Percentiles rank a stretch among this genome's conserved stretches.
Evolutionary conservation across 2,329 filamentous ascomycete species (phyloP).

Genomic region (Trichoderma koningii): DNA sequence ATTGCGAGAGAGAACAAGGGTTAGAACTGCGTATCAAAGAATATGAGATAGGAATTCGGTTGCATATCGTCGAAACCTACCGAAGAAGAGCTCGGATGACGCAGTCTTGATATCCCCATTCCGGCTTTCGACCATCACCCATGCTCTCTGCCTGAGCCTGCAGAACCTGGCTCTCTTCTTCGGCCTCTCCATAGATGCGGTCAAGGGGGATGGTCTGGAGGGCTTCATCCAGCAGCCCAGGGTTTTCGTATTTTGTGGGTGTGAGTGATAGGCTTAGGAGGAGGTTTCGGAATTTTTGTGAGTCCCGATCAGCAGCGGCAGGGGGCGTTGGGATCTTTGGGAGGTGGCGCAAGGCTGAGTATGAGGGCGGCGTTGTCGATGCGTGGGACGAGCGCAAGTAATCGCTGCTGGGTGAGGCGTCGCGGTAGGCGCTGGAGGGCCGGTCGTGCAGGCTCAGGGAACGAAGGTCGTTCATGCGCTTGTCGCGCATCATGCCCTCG

Average conservation of each 20-base stretch:
- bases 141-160: slow-evolving; percentile 86
- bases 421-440: slow-evolving; percentile 52
- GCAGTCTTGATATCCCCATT: slow-evolving; percentile 98
- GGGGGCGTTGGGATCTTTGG: slow-evolving; percentile 72
- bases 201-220: slow-evolving; percentile 84
- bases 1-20: neutral
- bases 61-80: slow-evolving; percentile 49
- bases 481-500: slow-evolving; percentile 81
- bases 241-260: slow-evolving; percentile 94
- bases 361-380: slow-evolving; percentile 49
- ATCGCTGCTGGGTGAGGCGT: slow-evolving; percentile 41
- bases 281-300: slow-evolving; percentile 77
- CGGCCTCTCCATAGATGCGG: slow-evolving; percentile 88
- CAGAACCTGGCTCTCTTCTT: slow-evolving; percentile 88
- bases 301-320: slow-evolving; percentile 61
- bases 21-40: slow-evolving; percentile 29
- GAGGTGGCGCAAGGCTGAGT: slow-evolving; percentile 53
- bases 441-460: slow-evolving; percentile 55
- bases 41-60: slow-evolving; percentile 28
- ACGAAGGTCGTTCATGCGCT: slow-evolving; percentile 78
- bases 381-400: slow-evolving; percentile 53
- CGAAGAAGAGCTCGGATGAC: slow-evolving; percentile 84
- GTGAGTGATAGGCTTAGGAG: slow-evolving; percentile 84
- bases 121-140: slow-evolving; percentile 74
- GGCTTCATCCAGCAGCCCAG: slow-evolving; percentile 89